Conservation (phyloP, 805 yeast genomes). For the Tetrapisispora taiwanensis region DNA sequence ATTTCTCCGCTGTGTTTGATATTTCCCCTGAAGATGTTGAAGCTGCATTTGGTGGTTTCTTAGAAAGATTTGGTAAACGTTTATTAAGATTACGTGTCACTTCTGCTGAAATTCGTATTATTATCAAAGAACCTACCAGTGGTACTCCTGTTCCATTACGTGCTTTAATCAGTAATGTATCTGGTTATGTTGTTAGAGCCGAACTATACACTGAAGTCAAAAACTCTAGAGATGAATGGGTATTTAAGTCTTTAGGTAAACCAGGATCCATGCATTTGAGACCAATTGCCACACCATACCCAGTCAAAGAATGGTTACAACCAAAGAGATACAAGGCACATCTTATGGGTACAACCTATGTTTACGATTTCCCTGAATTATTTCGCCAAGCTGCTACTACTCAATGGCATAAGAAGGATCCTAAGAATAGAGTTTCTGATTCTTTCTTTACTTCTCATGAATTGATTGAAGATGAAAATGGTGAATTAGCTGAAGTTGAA, state of each 20-base stretch:
- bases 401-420: constrained; percentile 67
- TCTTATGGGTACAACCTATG: constrained; percentile 95
- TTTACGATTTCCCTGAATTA: constrained; percentile 96
- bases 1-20: constrained; percentile 91
- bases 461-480: constrained; percentile 72
- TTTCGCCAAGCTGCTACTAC: constrained; percentile 86
- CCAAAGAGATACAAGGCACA: constrained; percentile 98
- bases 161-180: constrained; percentile 91
- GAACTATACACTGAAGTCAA: constrained; percentile 91
- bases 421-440: constrained; percentile 41
- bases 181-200: constrained; percentile 94
- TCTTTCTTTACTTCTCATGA: constrained; percentile 73
- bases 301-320: constrained; percentile 95
- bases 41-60: constrained; percentile 93
- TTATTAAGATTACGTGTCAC: constrained; percentile 94
- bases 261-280: constrained; percentile 98
- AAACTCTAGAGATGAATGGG: constrained; percentile 91
- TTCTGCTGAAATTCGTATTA: constrained; percentile 94
- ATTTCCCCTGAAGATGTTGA: constrained; percentile 93
- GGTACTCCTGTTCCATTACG: constrained; percentile 92
- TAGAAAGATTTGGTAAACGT: constrained; percentile 95
- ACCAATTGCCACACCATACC: constrained; percentile 90
- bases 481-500: constrained; percentile 71
- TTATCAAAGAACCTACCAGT: constrained; percentile 79
- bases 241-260: constrained; percentile 86